Evolutionary conservation across 1,284 basidiomycete species (phyloP), one percentile per base, ranked within the genome.

Genomic region (Leccinum pachyderme): DNA sequence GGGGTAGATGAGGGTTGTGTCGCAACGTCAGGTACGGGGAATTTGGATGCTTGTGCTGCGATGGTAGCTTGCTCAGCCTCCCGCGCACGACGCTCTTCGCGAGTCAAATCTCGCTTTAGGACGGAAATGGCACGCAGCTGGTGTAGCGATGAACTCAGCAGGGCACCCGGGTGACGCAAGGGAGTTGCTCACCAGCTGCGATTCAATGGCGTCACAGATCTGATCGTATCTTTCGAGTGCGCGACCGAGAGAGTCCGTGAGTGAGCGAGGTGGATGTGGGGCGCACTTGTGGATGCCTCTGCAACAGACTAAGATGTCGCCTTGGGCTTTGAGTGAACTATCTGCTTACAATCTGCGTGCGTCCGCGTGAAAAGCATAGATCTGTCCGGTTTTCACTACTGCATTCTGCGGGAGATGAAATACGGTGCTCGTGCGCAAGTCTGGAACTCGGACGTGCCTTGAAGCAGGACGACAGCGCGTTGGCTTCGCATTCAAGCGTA

Each of bases 151-250:
- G 33, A 15, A 11, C 39, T 54, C 49, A 28, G 59, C 43, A 48
- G 47, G 15, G 39, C 49, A 11, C n/a, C 31, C n/a, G 31, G 22
- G 28, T 25, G 43, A 47, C 15, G 37, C 41, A 45, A 41, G 28
- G 35, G 27, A n/a, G 32, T 45, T 65, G 62, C 83, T 69, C 67
- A 84, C 89, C 58, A 91, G 64, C 52, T 84, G 82, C 35, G 81
- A 77, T 65, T 91, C 89, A 50, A 91, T 81, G 3, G 81, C 75
- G 64, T 91, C 89, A 59, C 87, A 89, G 7, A 91, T 62, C 61
- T 89, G 87, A 63, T 91, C 87, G 61, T 87, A 91, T 63, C 81
- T 84, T 65, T 89, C 87, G 2, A 90, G 72, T 63, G 89, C 87
- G 35, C 80, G 79, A 12, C 87, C 86, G 24, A 91, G 75, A 13